Base-by-base conservation (phyloP, 2,329 filamentous ascomycete species). In the Geoglossum cookeanum region DNA sequence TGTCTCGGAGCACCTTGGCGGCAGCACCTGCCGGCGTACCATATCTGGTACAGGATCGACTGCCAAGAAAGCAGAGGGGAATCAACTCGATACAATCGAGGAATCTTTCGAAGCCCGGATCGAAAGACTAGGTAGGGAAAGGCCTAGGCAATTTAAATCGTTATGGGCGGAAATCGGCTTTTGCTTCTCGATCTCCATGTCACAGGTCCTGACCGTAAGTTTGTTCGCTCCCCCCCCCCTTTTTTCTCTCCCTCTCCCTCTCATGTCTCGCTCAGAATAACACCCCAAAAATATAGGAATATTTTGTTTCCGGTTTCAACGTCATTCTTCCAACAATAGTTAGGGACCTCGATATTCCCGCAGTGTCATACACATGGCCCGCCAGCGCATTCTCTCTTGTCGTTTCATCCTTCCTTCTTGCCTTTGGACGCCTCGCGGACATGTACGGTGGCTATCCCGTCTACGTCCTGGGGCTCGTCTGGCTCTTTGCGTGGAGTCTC, bases 221-320 rank as follows among this genome's bases (percentile, higher is more conserved):
- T 11, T 29, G 13, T 37, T 13, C 11, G 11, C 35, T 37, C 35
- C 3, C 11, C n/a, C n/a, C n/a, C n/a, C n/a, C n/a, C n/a, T n/a
- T n/a, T n/a, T 37, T 3, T 37, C 35, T 22, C 22, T 22, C 22
- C 2, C 22, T 22, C 22, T 22, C 22, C 2, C 22, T 22, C 22
- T 22, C 22, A 22, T 22, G 22, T 22, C 22, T 22, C 22, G 22
- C 22, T 22, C 22, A 22, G 22, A 22, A 22, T 22, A 22, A 22
- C 22, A 22, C 22, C 22, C 22, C 1, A 22, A 22, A 22, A 22
- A 22, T 22, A 22, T 22, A 79, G 74, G 85, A 90, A 70, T 90
- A 83, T 68, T 85, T 84, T 65, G 78, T 91, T 55, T 85, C 82
- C 53, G 87, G 87, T 33, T 92, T 90, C 64, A 79, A 75, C 58